A percentile compares a stretch with the other conserved stretches of the same genome.
Evolutionary conservation across 108 stramenopile species (phyloP).

Genomic region (Pseudonitzschia multiseries): DNA sequence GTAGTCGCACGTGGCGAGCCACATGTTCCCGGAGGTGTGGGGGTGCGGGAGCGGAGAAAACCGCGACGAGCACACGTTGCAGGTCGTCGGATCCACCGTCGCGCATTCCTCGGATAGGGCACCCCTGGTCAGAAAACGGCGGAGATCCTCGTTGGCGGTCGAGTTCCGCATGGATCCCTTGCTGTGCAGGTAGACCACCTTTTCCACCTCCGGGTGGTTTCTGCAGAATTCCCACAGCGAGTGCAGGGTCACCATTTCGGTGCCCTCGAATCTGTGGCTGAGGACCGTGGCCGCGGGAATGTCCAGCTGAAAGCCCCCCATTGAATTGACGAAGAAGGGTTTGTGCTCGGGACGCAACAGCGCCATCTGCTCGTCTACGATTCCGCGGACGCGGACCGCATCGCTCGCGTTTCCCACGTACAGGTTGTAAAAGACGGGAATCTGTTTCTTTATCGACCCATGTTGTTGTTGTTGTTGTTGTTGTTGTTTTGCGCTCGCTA

Average conservation of each 20-base stretch:
- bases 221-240: slow-evolving; percentile 14
- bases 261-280: not conserved
- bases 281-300: not conserved
- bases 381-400: not conserved
- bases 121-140: slow-evolving; percentile 7
- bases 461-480: too few relatives aligned
- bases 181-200: slow-evolving; percentile 21
- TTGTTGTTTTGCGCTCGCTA: too few relatives aligned
- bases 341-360: not conserved
- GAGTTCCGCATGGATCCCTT: slow-evolving; percentile 14
- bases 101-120: slow-evolving; percentile 18
- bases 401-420: slow-evolving; percentile 1
- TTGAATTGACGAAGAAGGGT: slow-evolving; percentile 8
- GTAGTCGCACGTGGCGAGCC: slow-evolving; percentile 16
- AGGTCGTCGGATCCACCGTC: not conserved
- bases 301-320: not conserved
- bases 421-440: slow-evolving; percentile 19
- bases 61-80: slow-evolving; percentile 20
- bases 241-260: slow-evolving; percentile 6
- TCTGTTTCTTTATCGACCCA: not conserved
- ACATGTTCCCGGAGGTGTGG: slow-evolving; percentile 22
- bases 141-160: not conserved
- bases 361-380: slow-evolving; percentile 4
- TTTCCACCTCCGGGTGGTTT: not conserved
- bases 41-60: slow-evolving; percentile 11